Conservation (phyloP, 139 green algal genomes). For the Parachlorella kessleri region DNA sequence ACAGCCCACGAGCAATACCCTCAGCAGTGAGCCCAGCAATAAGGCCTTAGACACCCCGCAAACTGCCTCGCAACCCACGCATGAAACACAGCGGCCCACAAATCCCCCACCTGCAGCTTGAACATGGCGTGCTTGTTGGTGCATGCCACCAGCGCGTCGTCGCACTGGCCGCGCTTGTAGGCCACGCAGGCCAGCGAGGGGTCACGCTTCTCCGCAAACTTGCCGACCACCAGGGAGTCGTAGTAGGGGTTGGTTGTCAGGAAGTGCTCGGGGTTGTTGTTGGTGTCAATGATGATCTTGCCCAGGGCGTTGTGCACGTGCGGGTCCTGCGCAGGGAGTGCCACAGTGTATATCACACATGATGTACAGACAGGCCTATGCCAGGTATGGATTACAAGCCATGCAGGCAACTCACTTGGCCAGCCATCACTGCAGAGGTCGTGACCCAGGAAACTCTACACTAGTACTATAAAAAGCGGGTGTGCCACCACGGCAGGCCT, state of each 20-base stretch:
- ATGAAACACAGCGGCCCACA: too few relatives aligned
- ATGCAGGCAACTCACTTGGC: too few relatives aligned
- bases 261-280: slow-evolving; percentile 99
- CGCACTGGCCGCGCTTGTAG: slow-evolving; percentile 96
- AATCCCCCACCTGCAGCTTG: slow-evolving; percentile 77
- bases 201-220: slow-evolving; percentile 98
- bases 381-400: too few relatives aligned
- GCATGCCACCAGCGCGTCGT: slow-evolving; percentile 95
- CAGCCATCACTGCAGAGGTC: too few relatives aligned
- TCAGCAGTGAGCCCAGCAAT: too few relatives aligned
- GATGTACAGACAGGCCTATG: too few relatives aligned
- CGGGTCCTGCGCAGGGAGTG: slow-evolving; percentile 72
- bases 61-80: too few relatives aligned
- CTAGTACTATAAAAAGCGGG: too few relatives aligned
- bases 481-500: too few relatives aligned
- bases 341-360: too few relatives aligned
- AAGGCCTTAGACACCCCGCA: neutral
- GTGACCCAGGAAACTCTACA: too few relatives aligned
- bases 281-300: slow-evolving; percentile 99
- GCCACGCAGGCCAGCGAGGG: slow-evolving; percentile 95
- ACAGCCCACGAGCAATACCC: too few relatives aligned
- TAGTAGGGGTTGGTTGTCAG: slow-evolving; percentile 99
- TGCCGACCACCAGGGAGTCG: slow-evolving; percentile 85
- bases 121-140: slow-evolving; percentile 98
- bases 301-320: slow-evolving; percentile 98